These are phyloP conservation scores for Rubia balearica DNA, from an alignment of 305 asterid species.

Conservation along the genomic window DNA sequence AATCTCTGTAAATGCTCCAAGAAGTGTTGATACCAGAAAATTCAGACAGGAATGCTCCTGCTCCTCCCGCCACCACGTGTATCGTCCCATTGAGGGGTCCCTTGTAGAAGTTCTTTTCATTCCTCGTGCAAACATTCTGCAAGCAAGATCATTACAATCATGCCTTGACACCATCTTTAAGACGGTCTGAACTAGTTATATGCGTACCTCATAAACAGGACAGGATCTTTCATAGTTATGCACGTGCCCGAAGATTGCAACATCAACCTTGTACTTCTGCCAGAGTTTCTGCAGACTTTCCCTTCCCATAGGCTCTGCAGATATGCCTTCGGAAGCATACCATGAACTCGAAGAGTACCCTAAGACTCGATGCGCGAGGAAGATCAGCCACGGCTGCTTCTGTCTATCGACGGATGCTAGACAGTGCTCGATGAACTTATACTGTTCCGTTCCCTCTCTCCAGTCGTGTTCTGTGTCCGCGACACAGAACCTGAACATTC, in stretches of 20 bases:
- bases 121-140: slow-evolving; percentile 62
- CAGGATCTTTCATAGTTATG: slow-evolving; percentile 85
- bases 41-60: slow-evolving; percentile 66
- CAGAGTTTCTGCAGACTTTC: slow-evolving; percentile 78
- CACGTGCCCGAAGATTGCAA: slow-evolving; percentile 75
- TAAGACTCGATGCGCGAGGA: slow-evolving; percentile 75
- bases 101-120: slow-evolving; percentile 53
- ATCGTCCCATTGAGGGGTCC: slow-evolving; percentile 82
- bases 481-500: slow-evolving; percentile 91
- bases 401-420: slow-evolving; percentile 75
- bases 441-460: slow-evolving; percentile 90
- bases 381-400: slow-evolving; percentile 92
- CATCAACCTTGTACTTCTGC: slow-evolving; percentile 93
- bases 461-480: slow-evolving; percentile 95
- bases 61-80: slow-evolving; percentile 95
- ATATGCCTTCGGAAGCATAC: slow-evolving; percentile 67
- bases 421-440: slow-evolving; percentile 81
- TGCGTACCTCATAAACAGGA: slow-evolving; percentile 45
- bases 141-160: not conserved
- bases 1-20: slow-evolving; percentile 73
- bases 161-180: not conserved
- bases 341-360: slow-evolving; percentile 66
- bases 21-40: slow-evolving; percentile 51
- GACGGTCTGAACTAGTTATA: not conserved
- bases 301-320: slow-evolving; percentile 92